Conservation (phyloP, 306 rosid species). For the Acacia crassicarpa region DNA sequence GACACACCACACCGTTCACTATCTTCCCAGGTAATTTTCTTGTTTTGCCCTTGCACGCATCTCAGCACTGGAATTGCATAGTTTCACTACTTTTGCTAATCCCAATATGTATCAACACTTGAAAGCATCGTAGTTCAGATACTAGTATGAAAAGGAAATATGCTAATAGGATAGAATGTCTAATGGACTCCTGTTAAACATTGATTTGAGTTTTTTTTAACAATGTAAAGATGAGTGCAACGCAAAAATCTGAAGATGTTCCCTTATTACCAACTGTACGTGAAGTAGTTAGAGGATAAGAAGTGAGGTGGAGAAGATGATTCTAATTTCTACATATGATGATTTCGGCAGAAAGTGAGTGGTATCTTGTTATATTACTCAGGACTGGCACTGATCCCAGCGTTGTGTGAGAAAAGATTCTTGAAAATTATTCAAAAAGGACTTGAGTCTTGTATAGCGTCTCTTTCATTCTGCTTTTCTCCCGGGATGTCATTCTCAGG, state of each 20-base stretch:
- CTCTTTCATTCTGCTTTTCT: neutral
- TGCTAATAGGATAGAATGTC: neutral
- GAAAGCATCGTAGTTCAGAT: neutral
- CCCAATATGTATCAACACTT: neutral
- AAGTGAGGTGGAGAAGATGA: neutral
- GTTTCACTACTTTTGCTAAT: neutral
- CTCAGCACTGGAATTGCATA: neutral
- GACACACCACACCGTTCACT: constrained; percentile 54
- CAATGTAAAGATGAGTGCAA: neutral
- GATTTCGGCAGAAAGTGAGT: neutral
- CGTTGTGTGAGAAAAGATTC: neutral
- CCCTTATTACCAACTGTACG: neutral
- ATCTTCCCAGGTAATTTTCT: constrained; percentile 59
- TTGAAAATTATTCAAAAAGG: neutral
- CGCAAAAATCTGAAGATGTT: neutral
- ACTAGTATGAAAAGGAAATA: neutral
- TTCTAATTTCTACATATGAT: neutral
- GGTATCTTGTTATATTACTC: neutral
- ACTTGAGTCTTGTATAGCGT: neutral
- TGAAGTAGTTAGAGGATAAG: neutral
- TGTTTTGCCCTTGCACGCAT: neutral
- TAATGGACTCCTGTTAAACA: neutral
- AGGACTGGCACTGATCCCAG: neutral
- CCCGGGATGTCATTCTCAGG: neutral
- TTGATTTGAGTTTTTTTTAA: neutral